Base-by-base conservation (phyloP, 345 rosid species). In the Gossypium rotundifolium region DNA sequence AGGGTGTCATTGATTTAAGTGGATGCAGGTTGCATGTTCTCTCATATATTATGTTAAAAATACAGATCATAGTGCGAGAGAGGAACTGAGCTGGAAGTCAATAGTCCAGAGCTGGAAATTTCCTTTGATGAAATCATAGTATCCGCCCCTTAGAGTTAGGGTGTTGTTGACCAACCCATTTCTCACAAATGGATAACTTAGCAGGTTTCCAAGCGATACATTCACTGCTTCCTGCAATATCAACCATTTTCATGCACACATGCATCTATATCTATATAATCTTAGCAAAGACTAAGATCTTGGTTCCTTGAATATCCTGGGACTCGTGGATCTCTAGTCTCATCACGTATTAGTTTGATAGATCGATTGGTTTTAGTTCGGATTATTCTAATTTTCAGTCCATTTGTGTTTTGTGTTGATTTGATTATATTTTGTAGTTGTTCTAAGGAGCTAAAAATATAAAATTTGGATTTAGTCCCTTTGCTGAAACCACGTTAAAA, bases 71-170 rank as follows among this genome's bases (percentile, higher is more conserved):
- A 94, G 93, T 69, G 92, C 90, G 84, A 83, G 83, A 45, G 96
- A 58, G 11, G 90, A 78, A 73, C 96, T 87, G 71, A 92, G 83
- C 79, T 82, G 74, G 70, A 83, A 94, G 4, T 92, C 87, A 57
- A 94, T 91, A 40, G 91, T 87, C 98, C 98, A 94, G 55, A 94
- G 95, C 88, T 94, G 94, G 77, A 94, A 92, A n/a, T 85, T 62
- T 74, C 98, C 98, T 44, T 87, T 85, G 3, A 91, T 46, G 73
- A 94, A 94, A 75, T 94, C 97, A 63, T 92, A 94, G 89, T 94
- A 84, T 18, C 95, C 98, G 48, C 98, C 98, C 80, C 88, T 89
- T 75, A 94, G 75, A 20, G 89, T 72, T 13, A 94, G 91, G 4
- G 98, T 94, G 75, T 87, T 87, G 38, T 88, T 94, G 82, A 83